Evolutionary conservation across 2,329 filamentous ascomycete genomes (phyloP), one percentile per base, ranked within the genome.

Genomic region (Beauveria scarabaeidicola): DNA sequence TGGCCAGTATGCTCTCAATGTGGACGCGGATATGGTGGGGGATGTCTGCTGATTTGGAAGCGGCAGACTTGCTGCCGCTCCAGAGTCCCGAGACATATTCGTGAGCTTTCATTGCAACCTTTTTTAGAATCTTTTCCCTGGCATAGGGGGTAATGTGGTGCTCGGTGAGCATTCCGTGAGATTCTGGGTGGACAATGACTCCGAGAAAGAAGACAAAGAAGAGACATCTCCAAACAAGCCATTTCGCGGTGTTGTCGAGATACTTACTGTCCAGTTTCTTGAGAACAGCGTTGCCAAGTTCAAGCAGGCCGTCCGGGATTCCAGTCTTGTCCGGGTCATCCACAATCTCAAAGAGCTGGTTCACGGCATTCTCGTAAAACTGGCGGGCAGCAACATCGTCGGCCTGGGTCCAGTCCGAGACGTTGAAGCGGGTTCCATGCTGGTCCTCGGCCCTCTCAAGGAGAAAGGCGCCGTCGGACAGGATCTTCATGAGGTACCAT

Each of bases 61-160:
- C 83, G 15, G 83, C 80, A 11, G 84, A 82, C n/a, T 72, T 72
- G 67, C 87, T 82, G 67, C 76, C 83, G 67, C 80, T 91, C 84
- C 86, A 87, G 74, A 91, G 86, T 67, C 92, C 89, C 61, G 89
- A 84, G 13, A 93, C 90, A 64, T 90, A 82, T 67, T 89, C 87
- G 69, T 92, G 88, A 53, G 90, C 88, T 63, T 88, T 85, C 70
- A 89, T 85, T 59, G 89, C 91, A 60, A 97, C 87, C 69, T 93
- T 88, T 67, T 86, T 87, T 59, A 89, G 76, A 60, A 89, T 88
- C 72, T 87, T 92, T 68, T 96, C 89, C 47, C 94, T 85, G 46
- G 91, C 91, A 73, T 93, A 91, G 66, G 95, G 90, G 53, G 89
- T 92, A 67, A 97, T 91, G 74, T 96, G 90, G 71, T 96, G 93